A percentile compares a stretch with the other conserved stretches of the same genome.
phyloP scores from a whole-genome alignment of 2,329 filamentous ascomycete genomes.

The Alternaria postmessia region DNA sequence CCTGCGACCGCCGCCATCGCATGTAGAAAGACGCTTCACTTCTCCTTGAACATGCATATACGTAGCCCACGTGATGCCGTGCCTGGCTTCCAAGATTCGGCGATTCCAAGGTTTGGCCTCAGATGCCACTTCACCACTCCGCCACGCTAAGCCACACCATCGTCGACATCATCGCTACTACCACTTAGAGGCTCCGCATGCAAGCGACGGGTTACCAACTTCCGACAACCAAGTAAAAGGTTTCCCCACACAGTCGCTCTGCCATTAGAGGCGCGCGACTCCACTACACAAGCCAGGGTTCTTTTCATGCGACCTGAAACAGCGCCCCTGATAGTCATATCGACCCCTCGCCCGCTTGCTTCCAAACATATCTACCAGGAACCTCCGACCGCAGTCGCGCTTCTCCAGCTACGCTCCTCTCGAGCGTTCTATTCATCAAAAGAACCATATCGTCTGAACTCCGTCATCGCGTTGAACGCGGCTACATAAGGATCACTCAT shows the following conservation, averaged over 20 bases:
- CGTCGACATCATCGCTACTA: conserved; percentile 12
- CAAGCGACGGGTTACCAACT: conserved; percentile 13
- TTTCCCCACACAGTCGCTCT: conserved; percentile 21
- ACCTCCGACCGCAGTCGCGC: conserved; percentile 22
- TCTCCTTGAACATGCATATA: conserved; percentile 13
- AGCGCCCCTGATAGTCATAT: conserved; percentile 42
- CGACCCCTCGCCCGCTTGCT: conserved; percentile 32
- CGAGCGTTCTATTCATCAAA: conserved; percentile 19
- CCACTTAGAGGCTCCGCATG: conserved; percentile 8
- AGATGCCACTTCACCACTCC: conserved; percentile 4
- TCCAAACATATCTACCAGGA: conserved; percentile 42
- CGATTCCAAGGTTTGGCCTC: conserved; percentile 1
- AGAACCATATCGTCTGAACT: conserved; percentile 21
- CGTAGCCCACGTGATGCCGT: conserved; percentile 19
- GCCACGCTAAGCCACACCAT: conserved; percentile 15
- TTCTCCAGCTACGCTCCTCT: conserved; percentile 21
- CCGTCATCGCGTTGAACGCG: conserved; percentile 32
- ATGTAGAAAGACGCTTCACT: not conserved
- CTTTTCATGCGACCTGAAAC: conserved; percentile 46
- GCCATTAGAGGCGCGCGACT: conserved; percentile 23
- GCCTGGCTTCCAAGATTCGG: not conserved
- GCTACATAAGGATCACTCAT: conserved; percentile 7
- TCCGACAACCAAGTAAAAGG: conserved; percentile 8
- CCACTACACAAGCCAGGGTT: conserved; percentile 21
- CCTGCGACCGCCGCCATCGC: conserved; percentile 4